Evolutionary conservation across 306 rosid species (phyloP).

Genomic region (barrel medic (Medicago truncatula)): DNA sequence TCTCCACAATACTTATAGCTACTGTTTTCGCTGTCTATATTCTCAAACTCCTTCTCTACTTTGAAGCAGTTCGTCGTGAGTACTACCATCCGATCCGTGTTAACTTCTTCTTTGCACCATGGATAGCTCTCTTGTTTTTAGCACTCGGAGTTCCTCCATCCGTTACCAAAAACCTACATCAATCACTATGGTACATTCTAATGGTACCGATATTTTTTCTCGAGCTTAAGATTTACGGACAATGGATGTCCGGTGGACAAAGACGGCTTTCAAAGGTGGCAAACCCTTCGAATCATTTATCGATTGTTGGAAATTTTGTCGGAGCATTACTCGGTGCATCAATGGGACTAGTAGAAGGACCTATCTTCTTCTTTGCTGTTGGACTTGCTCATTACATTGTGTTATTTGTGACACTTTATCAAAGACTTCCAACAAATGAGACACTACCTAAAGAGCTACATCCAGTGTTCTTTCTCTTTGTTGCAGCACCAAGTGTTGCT

Average conservation of each 20-base stretch:
- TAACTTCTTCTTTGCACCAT: slow-evolving; percentile 92
- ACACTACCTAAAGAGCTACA: slow-evolving; percentile 93
- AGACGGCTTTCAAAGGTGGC: slow-evolving; percentile 89
- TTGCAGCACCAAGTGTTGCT: slow-evolving; percentile 96
- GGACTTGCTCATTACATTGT: slow-evolving; percentile 86
- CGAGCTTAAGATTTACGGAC: slow-evolving; percentile 93
- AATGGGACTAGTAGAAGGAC: slow-evolving; percentile 92
- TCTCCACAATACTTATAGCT: slow-evolving; percentile 55
- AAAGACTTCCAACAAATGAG: slow-evolving; percentile 87
- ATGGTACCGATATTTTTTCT: slow-evolving; percentile 80
- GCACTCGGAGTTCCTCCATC: slow-evolving; percentile 81
- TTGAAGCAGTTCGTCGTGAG: slow-evolving; percentile 93
- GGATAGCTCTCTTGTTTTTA: slow-evolving; percentile 83
- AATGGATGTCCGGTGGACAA: slow-evolving; percentile 97
- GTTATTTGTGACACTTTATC: slow-evolving; percentile 88
- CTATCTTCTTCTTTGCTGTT: slow-evolving; percentile 83
- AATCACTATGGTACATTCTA: slow-evolving; percentile 74
- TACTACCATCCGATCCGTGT: slow-evolving; percentile 87
- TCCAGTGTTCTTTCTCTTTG: slow-evolving; percentile 90
- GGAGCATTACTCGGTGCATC: slow-evolving; percentile 88
- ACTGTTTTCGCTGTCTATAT: slow-evolving; percentile 54
- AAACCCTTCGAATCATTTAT: slow-evolving; percentile 83
- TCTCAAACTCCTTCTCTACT: slow-evolving; percentile 68
- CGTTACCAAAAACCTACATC: slow-evolving; percentile 51
- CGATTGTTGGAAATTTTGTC: slow-evolving; percentile 87